phyloP scores from a whole-genome alignment of 2,329 filamentous ascomycete genomes.

The Claviceps capensis region DNA sequence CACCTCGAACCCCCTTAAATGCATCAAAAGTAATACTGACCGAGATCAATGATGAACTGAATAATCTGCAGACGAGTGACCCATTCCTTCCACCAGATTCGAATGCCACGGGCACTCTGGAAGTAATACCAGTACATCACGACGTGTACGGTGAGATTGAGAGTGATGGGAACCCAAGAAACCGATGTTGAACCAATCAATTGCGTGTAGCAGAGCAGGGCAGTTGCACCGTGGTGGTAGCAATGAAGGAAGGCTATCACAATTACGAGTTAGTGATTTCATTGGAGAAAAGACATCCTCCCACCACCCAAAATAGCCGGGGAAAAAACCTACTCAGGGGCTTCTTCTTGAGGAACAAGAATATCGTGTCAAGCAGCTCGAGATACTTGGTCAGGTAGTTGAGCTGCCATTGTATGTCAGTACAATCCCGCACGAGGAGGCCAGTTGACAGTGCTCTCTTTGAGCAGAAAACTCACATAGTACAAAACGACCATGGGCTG shows the following conservation, averaged over 20 bases:
- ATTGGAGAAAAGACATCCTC: neutral
- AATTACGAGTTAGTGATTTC: constrained; percentile 16
- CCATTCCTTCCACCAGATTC: constrained; percentile 99
- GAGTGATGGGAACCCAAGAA: constrained; percentile 84
- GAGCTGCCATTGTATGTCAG: constrained; percentile 42
- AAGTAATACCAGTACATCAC: constrained; percentile 99
- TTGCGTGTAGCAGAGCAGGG: constrained; percentile 95
- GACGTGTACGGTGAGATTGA: constrained; percentile 90
- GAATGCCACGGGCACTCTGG: constrained; percentile 89
- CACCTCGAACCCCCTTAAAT: neutral
- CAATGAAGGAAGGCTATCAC: constrained; percentile 83
- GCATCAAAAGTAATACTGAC: constrained; percentile 34
- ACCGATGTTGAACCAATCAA: constrained; percentile 85
- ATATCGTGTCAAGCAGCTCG: constrained; percentile 88
- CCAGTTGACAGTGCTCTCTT: neutral
- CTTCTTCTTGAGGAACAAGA: constrained; percentile 99
- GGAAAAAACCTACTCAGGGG: constrained; percentile 46
- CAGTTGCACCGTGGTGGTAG: constrained; percentile 95
- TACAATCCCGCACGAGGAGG: neutral
- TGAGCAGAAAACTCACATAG: constrained; percentile 55
- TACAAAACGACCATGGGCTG: constrained; percentile 86
- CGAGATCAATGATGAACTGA: constrained; percentile 93
- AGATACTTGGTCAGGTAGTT: constrained; percentile 98
- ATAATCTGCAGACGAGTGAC: constrained; percentile 95
- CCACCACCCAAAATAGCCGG: no score